Base-by-base conservation (phyloP, 768 basidiomycete genomes). In the Dioszegia crocea region DNA sequence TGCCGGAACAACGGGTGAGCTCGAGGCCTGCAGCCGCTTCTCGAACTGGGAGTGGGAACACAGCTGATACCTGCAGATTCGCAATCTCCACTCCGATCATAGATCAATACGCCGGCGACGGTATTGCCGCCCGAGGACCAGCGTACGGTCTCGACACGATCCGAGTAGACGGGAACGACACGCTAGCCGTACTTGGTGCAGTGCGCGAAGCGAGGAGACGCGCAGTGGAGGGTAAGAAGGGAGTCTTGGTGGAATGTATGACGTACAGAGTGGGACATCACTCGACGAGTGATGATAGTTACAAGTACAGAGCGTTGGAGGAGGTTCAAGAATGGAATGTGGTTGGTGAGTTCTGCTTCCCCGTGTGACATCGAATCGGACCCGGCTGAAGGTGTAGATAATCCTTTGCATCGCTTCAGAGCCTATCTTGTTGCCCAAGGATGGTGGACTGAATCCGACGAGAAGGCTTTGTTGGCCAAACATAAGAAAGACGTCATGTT, bases 251-350 rank as follows among this genome's bases (percentile, higher is more conserved):
- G 5, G 70, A 72, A 45, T 88, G 89, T 5, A 93, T 93, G 90
- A 87, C 87, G 8, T 94, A 94, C 71, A 84, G 91, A 84, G 86
- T 96, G 12, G 88, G 91, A n/a, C 91, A 97, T 72, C 73, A 74
- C 50, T 66, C 64, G 24, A 74, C 76, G 31, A 94, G 92, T 10
- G 93, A 97, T 68, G 92, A 97, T 76, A 93, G 91, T 4, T 93
- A 89, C 68, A 92, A 91, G 21, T 97, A 97, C 75, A 85, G 92
- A 39, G 82, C 88, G 1, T 83, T 88, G 19, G 83, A 89, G 56
- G 93, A 94, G 70, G 93, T 96, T 29, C 89, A 94, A 77, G 87
- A 92, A 66, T 84, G 88, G 70, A 92, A 90, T 78, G 86, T 88
- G 30, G 85, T 96, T 56, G 76, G 75, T 74, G 59, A 67, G 71